phyloP scores from a whole-genome alignment of 1,284 basidiomycete species.

The Pseudomicrostroma phylloplanum region DNA sequence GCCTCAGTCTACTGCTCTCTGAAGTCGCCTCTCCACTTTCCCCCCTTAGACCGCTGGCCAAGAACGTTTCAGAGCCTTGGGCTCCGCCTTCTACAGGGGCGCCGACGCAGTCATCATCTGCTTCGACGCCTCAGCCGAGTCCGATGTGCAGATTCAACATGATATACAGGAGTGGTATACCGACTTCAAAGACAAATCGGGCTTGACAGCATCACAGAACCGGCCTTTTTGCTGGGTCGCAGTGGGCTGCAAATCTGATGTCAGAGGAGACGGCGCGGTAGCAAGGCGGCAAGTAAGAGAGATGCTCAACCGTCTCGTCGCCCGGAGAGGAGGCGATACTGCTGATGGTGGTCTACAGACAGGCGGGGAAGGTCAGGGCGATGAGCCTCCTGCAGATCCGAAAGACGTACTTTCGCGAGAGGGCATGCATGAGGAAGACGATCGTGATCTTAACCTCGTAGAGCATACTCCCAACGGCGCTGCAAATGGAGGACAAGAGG shows the following conservation, averaged over 20 bases:
- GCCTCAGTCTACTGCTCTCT: background rate
- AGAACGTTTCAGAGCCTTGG: conserved; percentile 44
- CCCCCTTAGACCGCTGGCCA: conserved; percentile 32
- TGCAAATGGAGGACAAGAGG: too few relatives aligned
- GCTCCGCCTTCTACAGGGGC: conserved; percentile 40
- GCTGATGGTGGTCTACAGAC: background rate
- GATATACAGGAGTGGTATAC: conserved; percentile 22
- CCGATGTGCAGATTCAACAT: conserved; percentile 13
- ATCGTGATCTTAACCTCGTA: background rate
- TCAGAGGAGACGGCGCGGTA: conserved; percentile 8
- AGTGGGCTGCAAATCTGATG: conserved; percentile 34
- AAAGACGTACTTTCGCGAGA: conserved; percentile 6
- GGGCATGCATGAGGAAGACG: conserved; percentile 8
- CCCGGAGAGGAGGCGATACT: background rate
- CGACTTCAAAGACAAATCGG: conserved; percentile 20
- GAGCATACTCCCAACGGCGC: background rate
- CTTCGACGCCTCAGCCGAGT: conserved; percentile 23
- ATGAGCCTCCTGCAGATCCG: conserved; percentile 6
- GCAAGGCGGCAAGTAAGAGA: background rate
- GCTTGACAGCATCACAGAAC: conserved; percentile 4
- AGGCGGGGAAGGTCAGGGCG: background rate
- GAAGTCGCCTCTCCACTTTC: background rate
- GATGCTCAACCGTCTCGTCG: background rate
- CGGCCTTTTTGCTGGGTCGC: conserved; percentile 36
- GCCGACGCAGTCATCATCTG: conserved; percentile 40